phyloP scores from a whole-genome alignment of 2,329 filamentous ascomycete genomes.

The Aspergillus ruber region DNA sequence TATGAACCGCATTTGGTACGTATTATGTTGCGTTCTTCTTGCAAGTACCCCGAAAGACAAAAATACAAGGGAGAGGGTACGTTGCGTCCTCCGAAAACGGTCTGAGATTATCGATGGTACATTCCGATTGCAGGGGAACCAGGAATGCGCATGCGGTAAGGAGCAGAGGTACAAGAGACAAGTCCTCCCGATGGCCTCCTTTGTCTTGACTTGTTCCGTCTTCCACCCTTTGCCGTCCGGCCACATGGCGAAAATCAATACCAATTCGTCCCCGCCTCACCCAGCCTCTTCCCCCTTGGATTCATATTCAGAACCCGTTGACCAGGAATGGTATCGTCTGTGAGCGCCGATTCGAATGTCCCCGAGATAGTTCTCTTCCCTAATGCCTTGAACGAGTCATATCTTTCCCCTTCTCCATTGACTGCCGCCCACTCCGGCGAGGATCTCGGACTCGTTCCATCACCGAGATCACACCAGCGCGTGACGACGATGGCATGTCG shows the following conservation, averaged over 20 bases:
- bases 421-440: constrained; percentile 51
- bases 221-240: not conserved
- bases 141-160: too few species aligned
- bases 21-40: too few species aligned
- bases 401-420: constrained; percentile 41
- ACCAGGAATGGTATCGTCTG: constrained; percentile 49
- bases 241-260: constrained; percentile 41
- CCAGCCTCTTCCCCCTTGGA: constrained; percentile 47
- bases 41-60: too few species aligned
- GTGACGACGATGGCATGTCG: constrained; percentile 57
- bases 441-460: constrained; percentile 46
- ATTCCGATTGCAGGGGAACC: too few species aligned
- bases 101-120: too few species aligned
- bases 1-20: too few species aligned
- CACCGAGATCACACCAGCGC: constrained; percentile 56
- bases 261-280: constrained; percentile 53
- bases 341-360: constrained; percentile 53
- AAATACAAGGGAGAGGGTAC: too few species aligned
- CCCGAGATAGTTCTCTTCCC: constrained; percentile 53
- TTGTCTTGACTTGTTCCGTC: not conserved
- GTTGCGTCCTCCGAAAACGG: too few species aligned
- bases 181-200: too few species aligned
- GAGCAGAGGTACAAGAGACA: too few species aligned
- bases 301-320: constrained; percentile 55
- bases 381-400: constrained; percentile 50